A percentile compares a stretch with the other conserved stretches of the same genome.
Evolutionary conservation across 2,329 filamentous ascomycete species (phyloP).

Genomic region (Massarina eburnea): DNA sequence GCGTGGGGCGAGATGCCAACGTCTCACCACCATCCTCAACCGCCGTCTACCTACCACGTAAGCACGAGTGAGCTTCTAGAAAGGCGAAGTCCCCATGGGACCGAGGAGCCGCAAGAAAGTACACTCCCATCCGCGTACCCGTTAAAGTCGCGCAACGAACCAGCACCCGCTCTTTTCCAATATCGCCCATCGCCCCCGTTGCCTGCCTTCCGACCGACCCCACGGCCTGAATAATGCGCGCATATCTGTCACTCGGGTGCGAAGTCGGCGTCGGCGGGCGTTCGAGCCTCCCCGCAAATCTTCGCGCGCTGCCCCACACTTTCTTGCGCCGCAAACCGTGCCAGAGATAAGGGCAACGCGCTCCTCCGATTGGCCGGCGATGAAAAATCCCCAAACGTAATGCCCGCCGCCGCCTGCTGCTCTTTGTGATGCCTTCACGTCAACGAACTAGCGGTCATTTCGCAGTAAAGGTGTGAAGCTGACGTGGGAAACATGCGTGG

Average conservation of each 20-base stretch:
- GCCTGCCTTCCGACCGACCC: neutral
- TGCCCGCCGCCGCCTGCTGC: slow-evolving; percentile 22
- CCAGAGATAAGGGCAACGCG: slow-evolving; percentile 23
- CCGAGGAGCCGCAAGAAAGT: too few relatives aligned
- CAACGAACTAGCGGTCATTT: slow-evolving; percentile 7
- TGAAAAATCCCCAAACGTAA: slow-evolving; percentile 38
- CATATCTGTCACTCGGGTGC: slow-evolving; percentile 12
- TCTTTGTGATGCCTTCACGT: slow-evolving; percentile 14
- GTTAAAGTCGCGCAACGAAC: too few relatives aligned
- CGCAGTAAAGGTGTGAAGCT: neutral
- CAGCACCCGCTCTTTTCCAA: too few relatives aligned
- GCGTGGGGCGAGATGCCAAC: slow-evolving; percentile 8
- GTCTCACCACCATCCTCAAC: slow-evolving; percentile 12
- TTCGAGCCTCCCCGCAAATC: slow-evolving; percentile 12
- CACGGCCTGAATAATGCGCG: slow-evolving; percentile 1
- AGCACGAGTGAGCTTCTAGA: neutral
- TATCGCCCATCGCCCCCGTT: neutral
- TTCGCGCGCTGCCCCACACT: slow-evolving; percentile 8
- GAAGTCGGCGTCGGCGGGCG: slow-evolving; percentile 29
- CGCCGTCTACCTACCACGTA: neutral
- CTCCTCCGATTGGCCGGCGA: slow-evolving; percentile 30
- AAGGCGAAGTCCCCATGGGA: neutral
- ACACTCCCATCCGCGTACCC: too few relatives aligned
- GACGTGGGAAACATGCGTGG: neutral
- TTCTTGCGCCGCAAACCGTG: slow-evolving; percentile 12